Conservation (phyloP, 441 rosid species). For the Kokia cookei region DNA sequence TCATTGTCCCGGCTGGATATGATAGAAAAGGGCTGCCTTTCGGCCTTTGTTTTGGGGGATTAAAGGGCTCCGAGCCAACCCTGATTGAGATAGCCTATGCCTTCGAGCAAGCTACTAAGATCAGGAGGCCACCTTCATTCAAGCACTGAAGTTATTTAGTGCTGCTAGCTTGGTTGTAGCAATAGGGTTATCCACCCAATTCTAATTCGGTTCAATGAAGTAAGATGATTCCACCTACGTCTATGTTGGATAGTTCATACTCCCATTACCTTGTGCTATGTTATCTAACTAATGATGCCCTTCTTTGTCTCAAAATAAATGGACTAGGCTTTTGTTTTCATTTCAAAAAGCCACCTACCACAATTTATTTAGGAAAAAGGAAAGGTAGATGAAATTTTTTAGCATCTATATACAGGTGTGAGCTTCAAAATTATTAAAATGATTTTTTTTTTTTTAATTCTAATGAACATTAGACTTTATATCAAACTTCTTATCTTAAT, state of each 20-base stretch:
- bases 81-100: neutral
- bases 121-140: neutral
- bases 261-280: neutral
- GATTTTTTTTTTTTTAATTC: too few relatives aligned
- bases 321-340: too few relatives aligned
- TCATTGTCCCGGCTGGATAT: slow-evolving; percentile 43
- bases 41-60: slow-evolving; percentile 29
- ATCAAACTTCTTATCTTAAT: too few relatives aligned
- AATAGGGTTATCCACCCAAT: neutral
- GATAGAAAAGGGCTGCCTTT: slow-evolving; percentile 26
- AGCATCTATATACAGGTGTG: too few relatives aligned
- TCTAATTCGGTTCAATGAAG: neutral
- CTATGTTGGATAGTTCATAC: neutral
- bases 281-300: neutral
- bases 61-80: neutral
- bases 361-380: too few relatives aligned
- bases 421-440: too few relatives aligned
- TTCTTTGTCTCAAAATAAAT: too few relatives aligned
- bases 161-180: neutral
- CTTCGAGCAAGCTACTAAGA: neutral
- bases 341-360: too few relatives aligned
- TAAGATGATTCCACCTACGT: neutral
- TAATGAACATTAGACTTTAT: too few relatives aligned
- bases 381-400: too few relatives aligned
- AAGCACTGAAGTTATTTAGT: neutral